Conservation (phyloP, 306 rosid genomes). For the Chamaecrista fasciculata region DNA sequence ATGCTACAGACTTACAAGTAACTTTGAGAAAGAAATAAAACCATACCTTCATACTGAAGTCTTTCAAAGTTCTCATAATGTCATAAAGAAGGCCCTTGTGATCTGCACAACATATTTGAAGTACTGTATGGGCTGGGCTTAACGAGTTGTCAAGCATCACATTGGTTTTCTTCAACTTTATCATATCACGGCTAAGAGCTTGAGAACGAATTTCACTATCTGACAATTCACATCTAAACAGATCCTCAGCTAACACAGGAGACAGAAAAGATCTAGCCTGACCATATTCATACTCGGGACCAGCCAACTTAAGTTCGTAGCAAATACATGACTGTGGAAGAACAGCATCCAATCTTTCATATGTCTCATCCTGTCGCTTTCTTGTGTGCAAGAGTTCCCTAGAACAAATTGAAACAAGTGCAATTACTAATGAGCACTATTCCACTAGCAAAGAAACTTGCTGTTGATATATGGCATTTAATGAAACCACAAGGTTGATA, state of each 20-base stretch:
- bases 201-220: conserved; percentile 50
- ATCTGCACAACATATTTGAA: conserved; percentile 63
- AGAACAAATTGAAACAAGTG: conserved; percentile 20
- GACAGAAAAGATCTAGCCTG: conserved; percentile 56
- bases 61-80: conserved; percentile 76
- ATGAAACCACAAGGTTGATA: neutral
- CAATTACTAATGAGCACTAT: neutral
- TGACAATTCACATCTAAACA: conserved; percentile 51
- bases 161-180: conserved; percentile 50
- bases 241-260: conserved; percentile 50
- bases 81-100: conserved; percentile 76
- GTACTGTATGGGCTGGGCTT: conserved; percentile 66
- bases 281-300: conserved; percentile 53
- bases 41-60: conserved; percentile 59
- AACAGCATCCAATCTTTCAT: conserved; percentile 44
- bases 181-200: conserved; percentile 62
- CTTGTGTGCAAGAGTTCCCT: conserved; percentile 68
- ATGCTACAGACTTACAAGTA: neutral
- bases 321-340: conserved; percentile 53
- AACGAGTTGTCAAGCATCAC: conserved; percentile 57
- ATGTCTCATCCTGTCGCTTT: conserved; percentile 55
- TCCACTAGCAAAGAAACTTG: neutral
- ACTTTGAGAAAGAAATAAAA: conserved; percentile 1
- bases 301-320: conserved; percentile 63
- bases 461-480: conserved; percentile 4